Evolutionary conservation across 2,329 filamentous ascomycete genomes (phyloP), one percentile per base, ranked within the genome.

Genomic region (Cyphellophora europaea): DNA sequence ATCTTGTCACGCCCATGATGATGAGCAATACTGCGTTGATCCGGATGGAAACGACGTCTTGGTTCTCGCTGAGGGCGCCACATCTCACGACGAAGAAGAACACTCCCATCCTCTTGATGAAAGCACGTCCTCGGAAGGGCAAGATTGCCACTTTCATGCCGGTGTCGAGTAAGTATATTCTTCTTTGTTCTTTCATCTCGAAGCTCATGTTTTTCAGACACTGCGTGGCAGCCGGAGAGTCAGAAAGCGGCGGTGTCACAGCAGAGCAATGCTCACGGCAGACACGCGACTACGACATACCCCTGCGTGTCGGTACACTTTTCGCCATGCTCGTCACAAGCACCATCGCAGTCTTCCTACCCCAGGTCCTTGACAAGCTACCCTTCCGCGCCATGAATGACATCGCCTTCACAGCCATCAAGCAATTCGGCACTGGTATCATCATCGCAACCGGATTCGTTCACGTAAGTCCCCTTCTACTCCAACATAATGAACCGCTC

Each of bases 271-370:
- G 62, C 21, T 60, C 80, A 33, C 19, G 40, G 12, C 33, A 27
- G 14, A 15, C 36, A 19, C 40, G 45, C 35, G 61, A 73, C 19
- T 87, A 86, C 59, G 74, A 87, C 47, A 64, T 85, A 13, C 66
- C 66, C 1, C 65, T 87, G 3, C 72, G 82, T 6, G 67, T 86
- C 33, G 82, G 82, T 1, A 69, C 84, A 0, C 58, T 87, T 13
- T 87, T 87, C 50, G 80, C 77, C 19, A 74, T 87, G 30, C 63
- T 87, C 1, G 69, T 64, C 1, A 82, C 81, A 2, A 82, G 80
- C 47, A 66, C 69, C 0, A 65, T 86, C 15, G 81, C 77, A 34
- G 79, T 83, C 11, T 82, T 80, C 50, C 61, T 63, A 0, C 82
- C 82, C 0, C 77, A 87, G 29, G 48, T 84, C 13, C 59, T 82